These are phyloP conservation scores for Teratosphaeriaceae sp. DNA, from an alignment of 2,329 filamentous ascomycete species.

Conservation along the genomic window DNA sequence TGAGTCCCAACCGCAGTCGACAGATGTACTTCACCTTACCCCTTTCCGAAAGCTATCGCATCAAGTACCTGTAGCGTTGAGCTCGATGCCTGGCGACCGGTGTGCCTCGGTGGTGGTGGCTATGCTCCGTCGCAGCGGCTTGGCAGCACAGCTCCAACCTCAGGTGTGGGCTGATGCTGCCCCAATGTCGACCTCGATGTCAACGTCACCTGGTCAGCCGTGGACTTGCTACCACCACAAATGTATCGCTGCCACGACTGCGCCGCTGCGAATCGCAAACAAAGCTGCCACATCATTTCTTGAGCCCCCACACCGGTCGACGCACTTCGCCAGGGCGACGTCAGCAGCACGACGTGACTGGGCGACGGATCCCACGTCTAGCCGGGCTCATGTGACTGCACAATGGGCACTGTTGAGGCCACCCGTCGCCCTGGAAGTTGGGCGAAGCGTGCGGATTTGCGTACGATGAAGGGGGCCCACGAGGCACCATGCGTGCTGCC, in stretches of 20 bases:
- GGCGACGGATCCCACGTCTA: background rate
- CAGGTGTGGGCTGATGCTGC: background rate
- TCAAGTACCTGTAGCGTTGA: no score
- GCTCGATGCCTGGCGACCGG: background rate
- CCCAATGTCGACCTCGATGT: background rate
- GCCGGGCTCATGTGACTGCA: background rate
- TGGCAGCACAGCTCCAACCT: background rate
- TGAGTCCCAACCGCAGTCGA: no score
- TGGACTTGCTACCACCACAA: no score
- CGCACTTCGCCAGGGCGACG: no score
- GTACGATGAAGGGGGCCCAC: no score
- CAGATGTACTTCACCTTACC: no score
- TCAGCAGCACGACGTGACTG: no score
- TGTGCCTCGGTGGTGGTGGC: background rate
- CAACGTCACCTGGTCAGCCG: no score
- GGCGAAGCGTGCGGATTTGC: background rate
- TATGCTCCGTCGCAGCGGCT: background rate
- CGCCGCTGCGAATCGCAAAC: no score
- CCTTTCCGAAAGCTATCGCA: slow-evolving; percentile 5
- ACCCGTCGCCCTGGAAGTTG: background rate
- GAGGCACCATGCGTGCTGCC: background rate
- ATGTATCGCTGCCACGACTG: no score
- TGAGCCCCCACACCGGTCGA: no score
- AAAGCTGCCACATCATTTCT: no score
- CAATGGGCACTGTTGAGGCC: background rate